Conservation (phyloP, 306 rosid species). For the Prosopis cineraria region DNA sequence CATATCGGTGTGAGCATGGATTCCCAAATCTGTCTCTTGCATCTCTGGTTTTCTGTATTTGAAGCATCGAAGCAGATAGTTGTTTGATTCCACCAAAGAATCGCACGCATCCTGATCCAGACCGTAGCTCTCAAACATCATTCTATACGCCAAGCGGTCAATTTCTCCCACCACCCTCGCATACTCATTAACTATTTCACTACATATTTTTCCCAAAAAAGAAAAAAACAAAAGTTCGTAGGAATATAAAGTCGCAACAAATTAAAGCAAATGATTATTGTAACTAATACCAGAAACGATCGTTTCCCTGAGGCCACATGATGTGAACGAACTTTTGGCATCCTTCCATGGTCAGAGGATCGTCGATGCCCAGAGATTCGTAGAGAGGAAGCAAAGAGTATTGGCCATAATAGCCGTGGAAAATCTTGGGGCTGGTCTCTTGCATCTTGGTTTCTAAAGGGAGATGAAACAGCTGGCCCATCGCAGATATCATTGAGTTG, state of each 20-base stretch:
- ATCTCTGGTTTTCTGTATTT: constrained; percentile 25
- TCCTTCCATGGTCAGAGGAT: constrained; percentile 21
- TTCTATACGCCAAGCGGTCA: constrained; percentile 25
- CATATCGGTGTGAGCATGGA: constrained; percentile 38
- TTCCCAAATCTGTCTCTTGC: constrained; percentile 33
- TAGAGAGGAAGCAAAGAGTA: constrained; percentile 30
- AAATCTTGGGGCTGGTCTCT: constrained; percentile 34
- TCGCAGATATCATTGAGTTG: constrained; percentile 5
- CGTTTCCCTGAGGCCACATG: constrained; percentile 38
- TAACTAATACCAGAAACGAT: constrained; percentile 31
- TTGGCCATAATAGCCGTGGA: constrained; percentile 43
- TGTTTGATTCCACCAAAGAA: constrained; percentile 28
- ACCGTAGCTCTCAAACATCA: constrained; percentile 52
- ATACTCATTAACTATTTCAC: constrained; percentile 34
- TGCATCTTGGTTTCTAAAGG: constrained; percentile 34
- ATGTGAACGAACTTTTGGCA: constrained; percentile 34
- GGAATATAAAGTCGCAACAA: not conserved
- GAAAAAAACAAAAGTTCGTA: not conserved
- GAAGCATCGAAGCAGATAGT: constrained; percentile 34
- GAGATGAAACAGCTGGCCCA: constrained; percentile 38
- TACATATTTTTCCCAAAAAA: not conserved
- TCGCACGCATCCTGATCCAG: constrained; percentile 33
- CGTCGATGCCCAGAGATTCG: constrained; percentile 40
- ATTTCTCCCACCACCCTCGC: constrained; percentile 29
- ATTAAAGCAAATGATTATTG: not conserved